phyloP scores from a whole-genome alignment of 306 rosid species.

The Dalbergia cochinchinensis region DNA sequence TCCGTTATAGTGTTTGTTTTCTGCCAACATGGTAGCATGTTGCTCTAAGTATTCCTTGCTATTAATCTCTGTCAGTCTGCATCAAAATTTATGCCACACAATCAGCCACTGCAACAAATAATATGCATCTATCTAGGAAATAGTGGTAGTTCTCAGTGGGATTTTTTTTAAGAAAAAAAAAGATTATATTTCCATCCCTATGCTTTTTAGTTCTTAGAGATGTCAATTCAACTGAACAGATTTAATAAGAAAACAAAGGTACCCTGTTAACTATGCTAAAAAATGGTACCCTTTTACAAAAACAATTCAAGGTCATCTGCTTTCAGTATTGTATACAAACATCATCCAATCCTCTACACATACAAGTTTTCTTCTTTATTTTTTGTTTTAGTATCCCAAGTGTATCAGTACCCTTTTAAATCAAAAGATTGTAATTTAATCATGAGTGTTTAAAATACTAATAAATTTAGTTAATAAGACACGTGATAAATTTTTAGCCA shows the following conservation, averaged over 20 bases:
- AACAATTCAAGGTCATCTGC: neutral
- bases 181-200: neutral
- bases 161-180: neutral
- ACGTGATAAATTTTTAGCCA: too few species aligned
- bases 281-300: neutral
- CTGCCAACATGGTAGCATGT: slow-evolving; percentile 69
- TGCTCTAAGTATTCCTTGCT: slow-evolving; percentile 91
- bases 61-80: slow-evolving; percentile 95
- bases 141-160: neutral
- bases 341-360: neutral
- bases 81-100: slow-evolving; percentile 26
- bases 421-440: too few species aligned
- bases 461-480: too few species aligned
- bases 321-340: neutral
- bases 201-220: neutral
- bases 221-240: neutral
- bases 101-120: slow-evolving; percentile 43
- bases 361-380: neutral
- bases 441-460: too few species aligned
- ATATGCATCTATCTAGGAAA: neutral
- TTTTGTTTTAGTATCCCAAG: too few species aligned
- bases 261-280: neutral
- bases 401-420: too few species aligned
- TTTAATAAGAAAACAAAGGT: neutral
- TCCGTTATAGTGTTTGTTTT: slow-evolving; percentile 43